A percentile compares a stretch with the other conserved stretches of the same genome.
phyloP scores from a whole-genome alignment of 2,329 filamentous ascomycete species.

The Penicillium verrucosum region DNA sequence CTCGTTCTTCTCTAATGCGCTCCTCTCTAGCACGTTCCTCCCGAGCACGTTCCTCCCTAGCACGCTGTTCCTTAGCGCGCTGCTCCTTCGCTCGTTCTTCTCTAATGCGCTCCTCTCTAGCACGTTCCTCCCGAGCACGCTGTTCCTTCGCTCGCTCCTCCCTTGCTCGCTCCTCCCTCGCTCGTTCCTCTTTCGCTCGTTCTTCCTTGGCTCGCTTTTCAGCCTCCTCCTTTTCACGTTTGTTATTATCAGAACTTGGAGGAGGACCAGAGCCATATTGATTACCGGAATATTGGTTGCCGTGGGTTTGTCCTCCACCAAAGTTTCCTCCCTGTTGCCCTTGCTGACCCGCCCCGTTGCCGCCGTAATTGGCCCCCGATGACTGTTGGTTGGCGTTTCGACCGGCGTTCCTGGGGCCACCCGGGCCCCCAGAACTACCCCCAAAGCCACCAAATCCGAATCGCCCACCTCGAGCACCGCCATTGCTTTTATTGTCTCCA shows the following conservation, averaged over 20 bases:
- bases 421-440: constrained; percentile 15
- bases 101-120: constrained; percentile 11
- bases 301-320: constrained; percentile 29
- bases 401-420: constrained; percentile 19
- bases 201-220: constrained; percentile 27
- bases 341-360: constrained; percentile 18
- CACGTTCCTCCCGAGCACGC: constrained; percentile 30
- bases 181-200: constrained; percentile 27
- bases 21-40: constrained; percentile 33
- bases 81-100: constrained; percentile 25
- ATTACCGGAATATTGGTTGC: constrained; percentile 35
- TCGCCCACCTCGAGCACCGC: constrained; percentile 25
- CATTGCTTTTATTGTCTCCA: constrained; percentile 29
- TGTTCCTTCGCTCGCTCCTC: constrained; percentile 24
- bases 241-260: constrained; percentile 16
- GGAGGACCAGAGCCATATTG: constrained; percentile 31
- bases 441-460: constrained; percentile 24
- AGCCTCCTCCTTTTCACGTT: constrained; percentile 14
- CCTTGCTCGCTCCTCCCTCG: constrained; percentile 4
- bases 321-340: constrained; percentile 29
- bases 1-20: constrained; percentile 16
- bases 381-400: constrained; percentile 21
- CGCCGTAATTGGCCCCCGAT: constrained; percentile 25
- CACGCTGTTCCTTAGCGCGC: background rate
- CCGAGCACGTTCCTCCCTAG: constrained; percentile 17